phyloP scores from a whole-genome alignment of 345 rosid genomes.

The Erodium maritimum region DNA sequence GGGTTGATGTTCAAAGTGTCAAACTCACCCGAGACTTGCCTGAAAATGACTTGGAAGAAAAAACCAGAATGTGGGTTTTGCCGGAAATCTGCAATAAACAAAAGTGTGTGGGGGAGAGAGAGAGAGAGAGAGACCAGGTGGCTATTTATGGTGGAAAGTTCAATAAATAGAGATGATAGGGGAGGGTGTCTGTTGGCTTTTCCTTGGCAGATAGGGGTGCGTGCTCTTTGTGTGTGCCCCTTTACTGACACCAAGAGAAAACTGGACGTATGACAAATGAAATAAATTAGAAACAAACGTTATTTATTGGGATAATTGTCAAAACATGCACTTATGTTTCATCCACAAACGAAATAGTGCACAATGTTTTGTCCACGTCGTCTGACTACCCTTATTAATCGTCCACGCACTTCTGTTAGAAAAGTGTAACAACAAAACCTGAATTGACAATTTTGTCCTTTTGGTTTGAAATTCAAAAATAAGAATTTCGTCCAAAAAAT shows the following conservation, averaged over 20 bases:
- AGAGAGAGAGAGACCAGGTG: constrained; percentile 2
- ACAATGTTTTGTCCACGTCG: too few species aligned
- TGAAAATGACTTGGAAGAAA: constrained; percentile 12
- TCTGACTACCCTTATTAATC: too few species aligned
- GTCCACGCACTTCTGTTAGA: too few species aligned
- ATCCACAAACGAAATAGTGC: too few species aligned
- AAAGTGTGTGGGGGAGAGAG: constrained; percentile 5
- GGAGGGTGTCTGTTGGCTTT: constrained; percentile 30
- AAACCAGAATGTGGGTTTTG: constrained; percentile 12
- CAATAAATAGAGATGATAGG: not conserved
- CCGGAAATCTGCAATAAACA: not conserved
- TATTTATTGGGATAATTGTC: too few species aligned
- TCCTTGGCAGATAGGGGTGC: constrained; percentile 60
- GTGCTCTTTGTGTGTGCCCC: constrained; percentile 24
- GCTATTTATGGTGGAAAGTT: constrained; percentile 3
- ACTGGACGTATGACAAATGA: not conserved
- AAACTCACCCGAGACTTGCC: constrained; percentile 18
- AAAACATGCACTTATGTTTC: too few species aligned
- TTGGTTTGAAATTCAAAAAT: too few species aligned
- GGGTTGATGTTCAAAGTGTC: not conserved
- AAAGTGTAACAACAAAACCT: too few species aligned
- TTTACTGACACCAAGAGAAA: constrained; percentile 18
- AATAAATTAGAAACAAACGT: too few species aligned
- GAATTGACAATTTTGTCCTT: too few species aligned
- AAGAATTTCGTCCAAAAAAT: too few species aligned